These are phyloP conservation scores for Pinus taeda DNA, from an alignment of 75 land plant genomes.

Conservation along the genomic window DNA sequence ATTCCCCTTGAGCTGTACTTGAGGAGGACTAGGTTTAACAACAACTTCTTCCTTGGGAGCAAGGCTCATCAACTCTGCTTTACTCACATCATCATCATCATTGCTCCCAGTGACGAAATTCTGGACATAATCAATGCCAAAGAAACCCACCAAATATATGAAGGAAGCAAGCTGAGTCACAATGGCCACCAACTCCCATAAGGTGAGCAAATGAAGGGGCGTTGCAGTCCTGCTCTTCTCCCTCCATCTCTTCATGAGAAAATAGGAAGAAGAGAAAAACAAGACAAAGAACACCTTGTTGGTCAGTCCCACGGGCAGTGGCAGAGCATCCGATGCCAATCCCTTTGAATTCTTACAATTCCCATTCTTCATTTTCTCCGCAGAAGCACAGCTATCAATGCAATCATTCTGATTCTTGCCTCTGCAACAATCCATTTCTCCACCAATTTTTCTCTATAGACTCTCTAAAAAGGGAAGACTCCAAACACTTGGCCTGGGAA, in stretches of 20 bases:
- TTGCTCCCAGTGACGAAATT: conserved; percentile 14
- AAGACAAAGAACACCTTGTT: conserved; percentile 65
- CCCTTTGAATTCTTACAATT: no score
- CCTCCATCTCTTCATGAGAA: conserved; percentile 72
- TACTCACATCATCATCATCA: conserved; percentile 8
- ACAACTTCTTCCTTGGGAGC: neutral
- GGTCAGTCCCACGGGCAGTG: conserved; percentile 57
- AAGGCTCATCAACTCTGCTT: neutral
- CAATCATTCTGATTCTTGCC: no score
- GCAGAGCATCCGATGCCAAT: conserved; percentile 30
- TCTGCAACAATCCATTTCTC: no score
- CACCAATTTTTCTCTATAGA: no score
- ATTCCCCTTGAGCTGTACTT: conserved; percentile 10
- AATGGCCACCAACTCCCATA: conserved; percentile 59
- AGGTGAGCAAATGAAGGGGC: conserved; percentile 62
- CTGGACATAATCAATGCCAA: conserved; percentile 81
- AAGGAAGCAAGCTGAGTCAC: conserved; percentile 61
- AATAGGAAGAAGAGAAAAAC: conserved; percentile 55
- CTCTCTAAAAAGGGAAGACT: no score
- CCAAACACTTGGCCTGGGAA: no score
- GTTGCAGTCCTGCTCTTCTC: conserved; percentile 73
- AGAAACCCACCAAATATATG: conserved; percentile 80
- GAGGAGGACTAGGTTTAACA: neutral
- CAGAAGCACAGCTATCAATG: no score
- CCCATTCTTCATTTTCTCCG: no score